Percentiles rank a stretch among this genome's conserved stretches.
phyloP scores from a whole-genome alignment of 352 stramenopile genomes.

The Globisporangium abappressorium region DNA sequence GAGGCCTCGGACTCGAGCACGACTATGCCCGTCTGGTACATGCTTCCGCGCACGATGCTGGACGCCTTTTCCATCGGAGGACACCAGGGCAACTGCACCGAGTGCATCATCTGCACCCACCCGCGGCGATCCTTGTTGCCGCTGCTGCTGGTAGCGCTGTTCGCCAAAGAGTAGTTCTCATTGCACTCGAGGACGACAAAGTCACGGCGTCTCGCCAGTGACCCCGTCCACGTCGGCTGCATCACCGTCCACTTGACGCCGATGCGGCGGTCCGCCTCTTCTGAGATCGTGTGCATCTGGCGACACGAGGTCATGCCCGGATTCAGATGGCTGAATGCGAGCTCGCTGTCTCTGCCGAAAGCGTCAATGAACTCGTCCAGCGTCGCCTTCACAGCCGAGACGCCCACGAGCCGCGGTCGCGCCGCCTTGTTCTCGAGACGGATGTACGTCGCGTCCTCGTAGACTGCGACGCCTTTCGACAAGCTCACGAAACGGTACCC shows the following conservation, averaged over 20 bases:
- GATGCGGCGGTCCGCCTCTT: slow-evolving; percentile 27
- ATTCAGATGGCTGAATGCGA: slow-evolving; percentile 5
- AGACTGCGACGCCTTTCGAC: slow-evolving; percentile 12
- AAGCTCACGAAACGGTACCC: slow-evolving; percentile 13
- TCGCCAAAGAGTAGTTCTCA: slow-evolving; percentile 22
- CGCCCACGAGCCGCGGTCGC: slow-evolving; percentile 13
- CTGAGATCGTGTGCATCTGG: slow-evolving; percentile 23
- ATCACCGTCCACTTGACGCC: slow-evolving; percentile 34
- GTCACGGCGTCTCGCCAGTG: slow-evolving; percentile 30
- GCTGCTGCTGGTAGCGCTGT: not conserved
- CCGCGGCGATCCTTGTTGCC: slow-evolving; percentile 22
- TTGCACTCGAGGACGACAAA: slow-evolving; percentile 41
- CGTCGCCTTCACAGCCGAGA: slow-evolving; percentile 23
- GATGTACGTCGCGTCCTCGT: slow-evolving; percentile 17
- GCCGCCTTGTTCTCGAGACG: not conserved
- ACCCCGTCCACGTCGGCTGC: slow-evolving; percentile 22
- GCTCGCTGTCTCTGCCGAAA: slow-evolving; percentile 17
- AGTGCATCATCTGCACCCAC: slow-evolving; percentile 59
- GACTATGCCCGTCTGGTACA: slow-evolving; percentile 38
- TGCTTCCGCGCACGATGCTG: slow-evolving; percentile 29
- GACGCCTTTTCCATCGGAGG: slow-evolving; percentile 32
- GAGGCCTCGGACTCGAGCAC: slow-evolving; percentile 28
- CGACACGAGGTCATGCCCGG: slow-evolving; percentile 17
- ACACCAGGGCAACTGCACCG: slow-evolving; percentile 53
- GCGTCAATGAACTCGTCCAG: slow-evolving; percentile 30